Base-by-base conservation (phyloP, 371 early-diverging fungal species). In the Haplosporangium sp. region DNA sequence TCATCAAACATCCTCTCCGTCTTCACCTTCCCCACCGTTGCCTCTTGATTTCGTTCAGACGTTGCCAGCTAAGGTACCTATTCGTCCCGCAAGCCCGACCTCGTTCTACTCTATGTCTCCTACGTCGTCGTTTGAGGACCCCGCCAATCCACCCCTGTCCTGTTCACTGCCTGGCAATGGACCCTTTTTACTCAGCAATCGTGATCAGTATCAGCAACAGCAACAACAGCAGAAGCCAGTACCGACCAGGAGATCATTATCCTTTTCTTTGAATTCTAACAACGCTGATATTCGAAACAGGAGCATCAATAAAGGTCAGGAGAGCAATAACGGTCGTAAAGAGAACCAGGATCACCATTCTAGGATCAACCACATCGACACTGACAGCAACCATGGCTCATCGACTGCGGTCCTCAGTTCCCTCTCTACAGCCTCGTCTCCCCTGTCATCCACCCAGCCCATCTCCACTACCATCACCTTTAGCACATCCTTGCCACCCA, bases 401-500 rank as follows among this genome's bases (percentile, higher is more conserved):
- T 9, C 40, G 12, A 42, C 54, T 59, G 60, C 36, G 45, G 41
- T 51, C 45, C 20, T 14, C 62, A 50, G 45, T 42, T 18, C 36
- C 23, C 21, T n/a, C 56, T 46, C 50, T 43, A 29, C 62, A 36
- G 48, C 54, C n/a, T 38, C 60, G 16, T 45, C 53, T 16, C 45
- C 67, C 21, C 16, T 20, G 7, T 23, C 42, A 16, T 55, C 46
- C 6, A 56, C 10, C 52, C 68, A 29, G 45, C 55, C 63, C 10
- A 59, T 23, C 23, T 54, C 42, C 40, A 43, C 59, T 6, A 41
- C 65, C 51, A 70, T 66, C 50, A 62, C 64, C 23, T 76, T 69
- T 54, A 69, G 67, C 52, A 55, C 72, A 6, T 69, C 77, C 0
- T 36, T 70, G 46, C 76, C 76, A n/a, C 69, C 64, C 20, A 62